phyloP scores from a whole-genome alignment of 306 rosid genomes.

The Lablab purpureus region DNA sequence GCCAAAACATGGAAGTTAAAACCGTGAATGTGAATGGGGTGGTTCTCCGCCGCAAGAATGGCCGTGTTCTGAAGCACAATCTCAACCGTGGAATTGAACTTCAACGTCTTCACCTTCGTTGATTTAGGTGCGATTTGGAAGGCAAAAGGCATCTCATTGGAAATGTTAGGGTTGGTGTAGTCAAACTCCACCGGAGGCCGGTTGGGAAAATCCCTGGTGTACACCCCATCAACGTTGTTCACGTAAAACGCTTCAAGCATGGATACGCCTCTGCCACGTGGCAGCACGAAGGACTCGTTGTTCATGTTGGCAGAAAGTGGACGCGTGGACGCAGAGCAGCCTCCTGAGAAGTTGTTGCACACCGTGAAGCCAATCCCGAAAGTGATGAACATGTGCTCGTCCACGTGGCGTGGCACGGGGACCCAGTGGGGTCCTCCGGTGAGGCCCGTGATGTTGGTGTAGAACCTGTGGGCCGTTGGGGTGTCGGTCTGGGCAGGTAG shows the following conservation, averaged over 20 bases:
- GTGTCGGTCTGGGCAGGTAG: slow-evolving; percentile 58
- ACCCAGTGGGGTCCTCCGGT: slow-evolving; percentile 60
- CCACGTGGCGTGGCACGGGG: slow-evolving; percentile 54
- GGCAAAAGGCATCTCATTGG: background rate
- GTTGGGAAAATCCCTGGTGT: slow-evolving; percentile 62
- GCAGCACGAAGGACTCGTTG: slow-evolving; percentile 69
- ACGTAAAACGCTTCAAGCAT: slow-evolving; percentile 60
- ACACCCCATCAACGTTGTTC: slow-evolving; percentile 44
- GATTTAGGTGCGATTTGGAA: slow-evolving; percentile 50
- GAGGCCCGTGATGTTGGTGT: slow-evolving; percentile 53
- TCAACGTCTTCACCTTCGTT: slow-evolving; percentile 64
- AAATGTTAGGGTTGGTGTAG: slow-evolving; percentile 38
- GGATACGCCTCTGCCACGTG: slow-evolving; percentile 33
- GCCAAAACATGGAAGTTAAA: slow-evolving; percentile 71
- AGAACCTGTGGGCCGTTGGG: slow-evolving; percentile 58
- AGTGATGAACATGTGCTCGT: slow-evolving; percentile 62
- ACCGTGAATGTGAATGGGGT: slow-evolving; percentile 72
- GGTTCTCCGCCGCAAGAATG: slow-evolving; percentile 48
- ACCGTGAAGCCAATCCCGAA: slow-evolving; percentile 43
- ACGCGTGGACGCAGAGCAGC: slow-evolving; percentile 15
- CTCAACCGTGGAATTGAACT: slow-evolving; percentile 65
- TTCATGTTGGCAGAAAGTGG: slow-evolving; percentile 71
- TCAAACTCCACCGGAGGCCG: slow-evolving; percentile 51
- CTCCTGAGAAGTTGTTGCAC: slow-evolving; percentile 32
- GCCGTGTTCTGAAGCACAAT: slow-evolving; percentile 66